These are phyloP conservation scores for Hanseniaspora singularis DNA, from an alignment of 805 yeast genomes.

Conservation along the genomic window DNA sequence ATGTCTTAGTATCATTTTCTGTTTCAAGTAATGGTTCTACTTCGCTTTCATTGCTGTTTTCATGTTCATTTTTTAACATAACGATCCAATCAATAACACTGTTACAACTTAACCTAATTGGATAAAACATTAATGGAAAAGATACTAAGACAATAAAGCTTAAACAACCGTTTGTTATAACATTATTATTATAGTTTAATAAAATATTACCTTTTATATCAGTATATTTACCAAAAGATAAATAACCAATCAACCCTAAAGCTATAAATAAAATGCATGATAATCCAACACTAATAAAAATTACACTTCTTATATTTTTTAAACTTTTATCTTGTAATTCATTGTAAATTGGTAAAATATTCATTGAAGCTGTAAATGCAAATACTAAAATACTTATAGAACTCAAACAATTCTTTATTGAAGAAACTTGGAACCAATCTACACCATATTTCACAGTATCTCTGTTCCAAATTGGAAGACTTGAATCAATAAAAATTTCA, in stretches of 20 bases:
- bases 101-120: constrained; percentile 61
- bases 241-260: constrained; percentile 59
- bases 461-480: constrained; percentile 23
- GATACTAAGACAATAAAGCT: constrained; percentile 65
- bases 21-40: not conserved
- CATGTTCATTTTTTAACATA: not conserved
- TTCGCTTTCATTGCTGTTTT: too few species aligned
- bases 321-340: constrained; percentile 49
- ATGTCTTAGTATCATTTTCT: not conserved
- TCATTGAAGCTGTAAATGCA: constrained; percentile 75
- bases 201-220: constrained; percentile 55
- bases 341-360: constrained; percentile 62
- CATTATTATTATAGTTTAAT: constrained; percentile 48
- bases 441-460: constrained; percentile 13
- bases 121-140: constrained; percentile 71
- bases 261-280: constrained; percentile 47
- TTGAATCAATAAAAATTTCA: constrained; percentile 33
- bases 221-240: constrained; percentile 49
- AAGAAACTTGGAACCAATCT: constrained; percentile 32
- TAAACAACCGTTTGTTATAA: constrained; percentile 43
- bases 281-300: constrained; percentile 37
- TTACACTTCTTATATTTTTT: constrained; percentile 36
- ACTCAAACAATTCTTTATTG: constrained; percentile 37
- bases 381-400: constrained; percentile 65
- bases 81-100: constrained; percentile 44